Evolutionary conservation across 2,329 filamentous ascomycete species (phyloP).

Genomic region (Aspergillus viridinutans): DNA sequence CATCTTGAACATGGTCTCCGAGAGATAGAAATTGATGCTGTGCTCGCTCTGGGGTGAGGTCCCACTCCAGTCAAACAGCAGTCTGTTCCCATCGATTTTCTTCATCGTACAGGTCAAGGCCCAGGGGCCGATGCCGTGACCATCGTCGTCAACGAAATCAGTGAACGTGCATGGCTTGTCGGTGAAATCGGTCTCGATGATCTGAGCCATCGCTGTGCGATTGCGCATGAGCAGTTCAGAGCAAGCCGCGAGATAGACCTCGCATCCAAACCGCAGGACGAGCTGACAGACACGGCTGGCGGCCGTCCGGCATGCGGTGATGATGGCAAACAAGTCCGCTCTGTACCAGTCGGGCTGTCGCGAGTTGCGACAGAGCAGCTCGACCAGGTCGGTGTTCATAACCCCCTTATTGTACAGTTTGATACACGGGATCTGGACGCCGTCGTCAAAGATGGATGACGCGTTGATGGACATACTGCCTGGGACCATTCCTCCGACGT

Average conservation of each 20-base stretch:
- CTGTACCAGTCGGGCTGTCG: slow-evolving; percentile 48
- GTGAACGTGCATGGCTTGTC: slow-evolving; percentile 43
- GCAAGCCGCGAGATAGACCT: slow-evolving; percentile 45
- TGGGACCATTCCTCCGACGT: slow-evolving; percentile 46
- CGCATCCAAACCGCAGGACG: slow-evolving; percentile 41
- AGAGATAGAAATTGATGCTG: slow-evolving; percentile 49
- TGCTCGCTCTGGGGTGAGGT: slow-evolving; percentile 46
- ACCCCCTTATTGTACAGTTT: slow-evolving; percentile 45
- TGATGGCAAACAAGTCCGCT: slow-evolving; percentile 45
- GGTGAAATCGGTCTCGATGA: slow-evolving; percentile 46
- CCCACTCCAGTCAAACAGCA: slow-evolving; percentile 48
- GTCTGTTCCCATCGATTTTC: slow-evolving; percentile 37
- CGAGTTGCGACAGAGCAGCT: slow-evolving; percentile 47
- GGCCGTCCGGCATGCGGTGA: slow-evolving; percentile 46
- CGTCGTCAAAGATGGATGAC: slow-evolving; percentile 47
- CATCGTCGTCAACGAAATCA: slow-evolving; percentile 50
- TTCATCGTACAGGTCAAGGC: slow-evolving; percentile 47
- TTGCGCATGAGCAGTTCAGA: slow-evolving; percentile 45
- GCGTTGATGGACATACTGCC: slow-evolving; percentile 50
- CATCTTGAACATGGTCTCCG: slow-evolving; percentile 50
- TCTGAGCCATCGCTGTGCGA: slow-evolving; percentile 41
- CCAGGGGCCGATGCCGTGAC: slow-evolving; percentile 44
- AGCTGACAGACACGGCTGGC: slow-evolving; percentile 44
- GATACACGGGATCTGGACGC: slow-evolving; percentile 47
- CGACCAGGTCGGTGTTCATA: slow-evolving; percentile 43